Percentiles rank a stretch among this genome's conserved stretches.
These are phyloP conservation scores for Termitomyces sp. DNA, from an alignment of 768 basidiomycete genomes.

Conservation along the genomic window DNA sequence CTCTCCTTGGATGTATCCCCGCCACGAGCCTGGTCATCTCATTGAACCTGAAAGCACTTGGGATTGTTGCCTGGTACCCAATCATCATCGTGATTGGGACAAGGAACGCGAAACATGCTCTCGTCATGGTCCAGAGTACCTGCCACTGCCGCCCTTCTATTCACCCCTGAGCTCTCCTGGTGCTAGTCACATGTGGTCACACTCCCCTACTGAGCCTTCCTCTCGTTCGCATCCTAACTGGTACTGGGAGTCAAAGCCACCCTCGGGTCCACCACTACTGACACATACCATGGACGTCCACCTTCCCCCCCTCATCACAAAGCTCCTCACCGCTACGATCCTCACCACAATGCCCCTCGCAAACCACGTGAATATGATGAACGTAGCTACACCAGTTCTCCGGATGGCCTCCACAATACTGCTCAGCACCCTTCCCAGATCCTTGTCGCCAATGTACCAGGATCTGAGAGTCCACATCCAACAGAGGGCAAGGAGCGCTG, in stretches of 20 bases:
- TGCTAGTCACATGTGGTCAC: slow-evolving; percentile 32
- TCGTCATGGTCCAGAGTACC: slow-evolving; percentile 41
- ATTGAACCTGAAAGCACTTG: slow-evolving; percentile 55
- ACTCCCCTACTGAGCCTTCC: slow-evolving; percentile 61
- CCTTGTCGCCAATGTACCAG: slow-evolving; percentile 33
- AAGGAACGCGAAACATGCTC: slow-evolving; percentile 41
- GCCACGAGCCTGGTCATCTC: slow-evolving; percentile 46
- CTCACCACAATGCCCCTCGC: slow-evolving; percentile 49
- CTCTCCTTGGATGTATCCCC: slow-evolving; percentile 56
- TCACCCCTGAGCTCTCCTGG: slow-evolving; percentile 41
- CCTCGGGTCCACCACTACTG: slow-evolving; percentile 28
- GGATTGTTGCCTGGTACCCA: slow-evolving; percentile 54
- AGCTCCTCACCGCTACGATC: slow-evolving; percentile 60
- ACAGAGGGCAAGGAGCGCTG: slow-evolving; percentile 47
- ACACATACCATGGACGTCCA: slow-evolving; percentile 27
- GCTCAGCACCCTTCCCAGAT: slow-evolving; percentile 32
- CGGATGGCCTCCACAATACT: slow-evolving; percentile 39
- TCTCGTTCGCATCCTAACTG: slow-evolving; percentile 52
- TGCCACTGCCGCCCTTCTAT: slow-evolving; percentile 34
- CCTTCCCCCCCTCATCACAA: slow-evolving; percentile 41
- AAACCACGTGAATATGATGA: slow-evolving; percentile 50
- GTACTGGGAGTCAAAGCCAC: slow-evolving; percentile 66
- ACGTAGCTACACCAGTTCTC: slow-evolving; percentile 44
- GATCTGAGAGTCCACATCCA: slow-evolving; percentile 62
- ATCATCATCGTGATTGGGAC: slow-evolving; percentile 56